phyloP scores from a whole-genome alignment of 148 eudicot genomes.

The Cornus kousa region DNA sequence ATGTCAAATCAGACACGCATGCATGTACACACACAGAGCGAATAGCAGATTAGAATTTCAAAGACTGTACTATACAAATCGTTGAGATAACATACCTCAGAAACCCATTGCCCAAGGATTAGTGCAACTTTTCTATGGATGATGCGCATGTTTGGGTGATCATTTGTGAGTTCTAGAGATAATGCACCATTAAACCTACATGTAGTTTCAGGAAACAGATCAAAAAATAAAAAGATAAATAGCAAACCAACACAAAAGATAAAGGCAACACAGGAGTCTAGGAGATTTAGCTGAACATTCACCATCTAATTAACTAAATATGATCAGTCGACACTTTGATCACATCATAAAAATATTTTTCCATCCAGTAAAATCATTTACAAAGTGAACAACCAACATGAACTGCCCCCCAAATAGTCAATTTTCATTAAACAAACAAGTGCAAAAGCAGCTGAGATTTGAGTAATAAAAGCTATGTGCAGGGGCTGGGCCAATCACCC shows the following conservation, averaged over 20 bases:
- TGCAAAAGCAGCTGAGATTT: neutral
- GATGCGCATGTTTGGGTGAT: constrained; percentile 92
- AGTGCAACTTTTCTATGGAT: constrained; percentile 93
- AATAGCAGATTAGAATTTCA: neutral
- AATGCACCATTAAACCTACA: constrained; percentile 90
- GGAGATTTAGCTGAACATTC: neutral
- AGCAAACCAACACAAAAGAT: neutral
- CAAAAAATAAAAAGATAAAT: neutral
- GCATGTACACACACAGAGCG: neutral
- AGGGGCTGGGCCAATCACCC: no score
- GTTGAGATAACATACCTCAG: constrained; percentile 58
- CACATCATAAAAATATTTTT: neutral
- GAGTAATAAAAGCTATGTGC: no score
- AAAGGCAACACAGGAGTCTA: neutral
- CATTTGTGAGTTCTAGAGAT: constrained; percentile 79
- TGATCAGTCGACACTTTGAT: neutral
- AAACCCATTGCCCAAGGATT: constrained; percentile 98
- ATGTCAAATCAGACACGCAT: neutral
- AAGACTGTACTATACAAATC: neutral
- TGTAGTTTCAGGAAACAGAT: neutral
- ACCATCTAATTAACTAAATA: neutral
- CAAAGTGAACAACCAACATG: neutral
- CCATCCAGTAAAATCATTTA: neutral
- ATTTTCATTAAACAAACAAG: neutral
- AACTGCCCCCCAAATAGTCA: neutral